Conservation (phyloP, 495 filamentous ascomycete genomes). For the Cairneyella variabilis region DNA sequence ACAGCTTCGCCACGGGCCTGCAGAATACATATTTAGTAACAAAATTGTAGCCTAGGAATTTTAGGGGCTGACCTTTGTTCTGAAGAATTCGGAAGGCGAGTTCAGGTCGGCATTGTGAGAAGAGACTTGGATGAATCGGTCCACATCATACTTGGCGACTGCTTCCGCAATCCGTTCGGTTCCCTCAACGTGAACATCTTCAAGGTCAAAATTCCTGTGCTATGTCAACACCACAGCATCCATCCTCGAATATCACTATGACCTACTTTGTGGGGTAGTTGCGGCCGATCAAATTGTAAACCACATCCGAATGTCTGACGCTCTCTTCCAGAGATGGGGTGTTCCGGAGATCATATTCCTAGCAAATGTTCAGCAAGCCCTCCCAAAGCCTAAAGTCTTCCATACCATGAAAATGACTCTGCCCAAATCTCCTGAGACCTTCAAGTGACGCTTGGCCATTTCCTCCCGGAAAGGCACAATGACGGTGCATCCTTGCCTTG, state of each 20-base stretch:
- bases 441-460: conserved; percentile 95
- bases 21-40: conserved; percentile 19
- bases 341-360: conserved; percentile 96
- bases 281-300: conserved; percentile 92
- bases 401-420: conserved; percentile 77
- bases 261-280: conserved; percentile 94
- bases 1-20: conserved; percentile 78
- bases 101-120: conserved; percentile 83
- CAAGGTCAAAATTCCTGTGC: conserved; percentile 82
- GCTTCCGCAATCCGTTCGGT: conserved; percentile 94
- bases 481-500: conserved; percentile 86
- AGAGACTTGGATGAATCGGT: conserved; percentile 95
- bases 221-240: conserved; percentile 24
- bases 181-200: conserved; percentile 92
- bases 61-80: conserved; percentile 75
- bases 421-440: conserved; percentile 89
- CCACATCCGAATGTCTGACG: conserved; percentile 93
- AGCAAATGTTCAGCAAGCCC: background rate
- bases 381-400: background rate
- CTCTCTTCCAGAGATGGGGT: conserved; percentile 94
- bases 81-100: conserved; percentile 80
- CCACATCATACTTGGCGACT: conserved; percentile 96
- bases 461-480: conserved; percentile 94
- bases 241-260: background rate
- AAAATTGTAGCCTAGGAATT: no score